Evolutionary conservation across 768 basidiomycete species (phyloP).

Genomic region (Naganishia randhawae): DNA sequence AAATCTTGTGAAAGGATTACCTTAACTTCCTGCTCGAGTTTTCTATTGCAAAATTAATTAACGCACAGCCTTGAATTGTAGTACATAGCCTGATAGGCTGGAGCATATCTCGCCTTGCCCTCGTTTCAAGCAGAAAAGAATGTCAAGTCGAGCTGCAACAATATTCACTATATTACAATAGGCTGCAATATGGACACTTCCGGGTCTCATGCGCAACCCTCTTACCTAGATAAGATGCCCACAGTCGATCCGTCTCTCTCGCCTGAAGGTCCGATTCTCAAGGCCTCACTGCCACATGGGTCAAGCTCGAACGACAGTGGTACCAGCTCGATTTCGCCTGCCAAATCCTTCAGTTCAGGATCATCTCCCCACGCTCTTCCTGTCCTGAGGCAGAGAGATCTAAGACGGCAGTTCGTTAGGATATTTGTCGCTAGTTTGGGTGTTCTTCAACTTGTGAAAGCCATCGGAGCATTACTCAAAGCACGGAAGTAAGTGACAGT

Average conservation of each 20-base stretch:
- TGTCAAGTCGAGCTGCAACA: neutral
- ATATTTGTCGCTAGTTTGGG: conserved; percentile 8
- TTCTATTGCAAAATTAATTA: neutral
- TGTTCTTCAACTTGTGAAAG: conserved; percentile 4
- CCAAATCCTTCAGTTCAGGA: neutral
- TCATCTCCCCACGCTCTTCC: neutral
- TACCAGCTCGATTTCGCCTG: neutral
- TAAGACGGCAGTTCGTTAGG: neutral
- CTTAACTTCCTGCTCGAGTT: neutral
- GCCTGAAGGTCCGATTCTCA: neutral
- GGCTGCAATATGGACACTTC: neutral
- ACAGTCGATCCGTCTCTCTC: neutral
- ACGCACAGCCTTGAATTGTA: neutral
- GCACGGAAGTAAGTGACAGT: neutral
- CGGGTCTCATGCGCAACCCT: neutral
- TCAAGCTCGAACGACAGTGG: neutral
- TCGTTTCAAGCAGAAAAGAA: neutral
- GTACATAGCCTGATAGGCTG: neutral
- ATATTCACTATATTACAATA: neutral
- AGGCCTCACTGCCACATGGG: neutral
- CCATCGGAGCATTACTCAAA: neutral
- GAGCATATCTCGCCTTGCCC: neutral
- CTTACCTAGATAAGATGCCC: neutral
- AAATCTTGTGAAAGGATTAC: conserved; percentile 1
- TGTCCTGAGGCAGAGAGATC: neutral